A percentile compares a stretch with the other conserved stretches of the same genome.
These are phyloP conservation scores for Ostreobium quekettii DNA, from an alignment of 139 green algal species.

Conservation along the genomic window DNA sequence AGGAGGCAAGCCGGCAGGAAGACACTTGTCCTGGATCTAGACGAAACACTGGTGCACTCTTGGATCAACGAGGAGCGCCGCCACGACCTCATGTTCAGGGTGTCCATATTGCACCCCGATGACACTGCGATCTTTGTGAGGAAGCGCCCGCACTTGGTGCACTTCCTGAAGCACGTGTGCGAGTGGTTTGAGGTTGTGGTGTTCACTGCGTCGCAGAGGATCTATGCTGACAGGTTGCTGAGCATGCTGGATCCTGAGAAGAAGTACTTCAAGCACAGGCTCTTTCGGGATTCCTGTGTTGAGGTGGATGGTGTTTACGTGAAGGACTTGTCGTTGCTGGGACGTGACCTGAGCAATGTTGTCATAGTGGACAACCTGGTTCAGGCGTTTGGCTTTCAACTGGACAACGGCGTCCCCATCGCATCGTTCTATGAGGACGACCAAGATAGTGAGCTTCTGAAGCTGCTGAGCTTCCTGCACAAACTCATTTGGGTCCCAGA, in stretches of 20 bases:
- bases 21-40: conserved; percentile 7
- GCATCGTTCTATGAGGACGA: conserved; percentile 37
- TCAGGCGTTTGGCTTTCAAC: conserved; percentile 50
- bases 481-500: conserved; percentile 45
- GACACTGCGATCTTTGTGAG: background rate
- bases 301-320: conserved; percentile 25
- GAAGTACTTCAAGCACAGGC: conserved; percentile 19
- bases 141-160: background rate
- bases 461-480: conserved; percentile 88
- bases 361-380: conserved; percentile 61
- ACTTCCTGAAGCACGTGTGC: background rate
- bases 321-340: conserved; percentile 49
- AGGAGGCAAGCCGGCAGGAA: background rate
- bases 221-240: conserved; percentile 38
- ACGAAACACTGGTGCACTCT: conserved; percentile 9
- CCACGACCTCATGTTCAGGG: background rate
- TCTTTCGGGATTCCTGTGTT: conserved; percentile 31
- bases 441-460: conserved; percentile 27
- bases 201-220: background rate
- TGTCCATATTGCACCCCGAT: background rate
- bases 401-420: conserved; percentile 50
- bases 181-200: background rate
- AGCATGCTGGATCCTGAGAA: conserved; percentile 33
- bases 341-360: conserved; percentile 33
- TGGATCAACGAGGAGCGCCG: background rate